These are phyloP conservation scores for Davidsoniella neocaledoniae DNA, from an alignment of 2,329 filamentous ascomycete genomes.

Conservation along the genomic window DNA sequence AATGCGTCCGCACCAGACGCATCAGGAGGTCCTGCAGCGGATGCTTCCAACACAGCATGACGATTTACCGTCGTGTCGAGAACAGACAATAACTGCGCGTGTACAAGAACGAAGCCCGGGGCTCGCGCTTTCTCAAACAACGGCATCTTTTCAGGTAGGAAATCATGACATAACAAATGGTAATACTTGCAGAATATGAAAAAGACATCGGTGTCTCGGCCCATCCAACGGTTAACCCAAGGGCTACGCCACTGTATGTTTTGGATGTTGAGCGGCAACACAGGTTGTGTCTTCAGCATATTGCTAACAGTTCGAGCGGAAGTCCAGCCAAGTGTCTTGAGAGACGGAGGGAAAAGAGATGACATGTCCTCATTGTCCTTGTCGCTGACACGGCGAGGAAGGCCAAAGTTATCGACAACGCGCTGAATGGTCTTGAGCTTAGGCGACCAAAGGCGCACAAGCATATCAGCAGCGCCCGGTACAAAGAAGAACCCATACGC, in stretches of 20 bases:
- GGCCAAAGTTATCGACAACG: constrained; percentile 50
- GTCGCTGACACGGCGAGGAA: constrained; percentile 34
- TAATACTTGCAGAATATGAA: constrained; percentile 87
- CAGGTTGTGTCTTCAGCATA: constrained; percentile 47
- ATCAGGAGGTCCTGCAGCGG: constrained; percentile 26
- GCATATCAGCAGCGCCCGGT: constrained; percentile 66
- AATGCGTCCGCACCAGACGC: constrained; percentile 45
- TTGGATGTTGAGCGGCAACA: constrained; percentile 48
- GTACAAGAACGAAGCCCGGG: constrained; percentile 64
- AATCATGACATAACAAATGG: constrained; percentile 61
- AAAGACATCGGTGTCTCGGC: constrained; percentile 74
- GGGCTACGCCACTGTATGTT: constrained; percentile 72
- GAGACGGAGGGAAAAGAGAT: constrained; percentile 48
- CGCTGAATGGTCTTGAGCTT: constrained; percentile 53
- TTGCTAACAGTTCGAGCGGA: constrained; percentile 31
- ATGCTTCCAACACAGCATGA: constrained; percentile 37
- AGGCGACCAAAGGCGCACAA: constrained; percentile 67
- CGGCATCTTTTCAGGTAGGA: constrained; percentile 39
- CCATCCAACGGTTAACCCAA: constrained; percentile 75
- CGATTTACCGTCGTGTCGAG: constrained; percentile 74
- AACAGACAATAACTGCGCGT: constrained; percentile 64
- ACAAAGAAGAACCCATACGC: constrained; percentile 91
- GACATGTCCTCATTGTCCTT: constrained; percentile 48
- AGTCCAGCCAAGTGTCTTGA: constrained; percentile 42
- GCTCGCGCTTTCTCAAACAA: constrained; percentile 42